These are phyloP conservation scores for Pyrenophora seminiperda DNA, from an alignment of 2,329 filamentous ascomycete species.

Conservation along the genomic window DNA sequence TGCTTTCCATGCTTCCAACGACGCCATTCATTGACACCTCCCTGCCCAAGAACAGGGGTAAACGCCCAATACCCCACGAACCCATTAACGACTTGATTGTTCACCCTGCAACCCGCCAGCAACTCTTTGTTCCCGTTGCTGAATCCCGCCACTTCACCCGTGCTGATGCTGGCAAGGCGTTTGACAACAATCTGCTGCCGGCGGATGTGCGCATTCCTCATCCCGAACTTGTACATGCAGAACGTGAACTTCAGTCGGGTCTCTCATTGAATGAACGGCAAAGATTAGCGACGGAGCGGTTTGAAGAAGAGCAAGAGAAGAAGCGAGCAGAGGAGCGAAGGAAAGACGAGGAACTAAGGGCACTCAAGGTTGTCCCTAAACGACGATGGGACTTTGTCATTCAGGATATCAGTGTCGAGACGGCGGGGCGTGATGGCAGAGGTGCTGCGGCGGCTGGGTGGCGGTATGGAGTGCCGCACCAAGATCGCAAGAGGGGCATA, in stretches of 20 bases:
- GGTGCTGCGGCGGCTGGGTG: slow-evolving; percentile 60
- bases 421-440: slow-evolving; percentile 61
- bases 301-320: slow-evolving; percentile 40
- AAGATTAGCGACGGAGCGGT: slow-evolving; percentile 38
- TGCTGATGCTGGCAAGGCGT: slow-evolving; percentile 67
- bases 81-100: slow-evolving; percentile 68
- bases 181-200: slow-evolving; percentile 63
- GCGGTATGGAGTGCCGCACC: slow-evolving; percentile 65
- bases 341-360: slow-evolving; percentile 52
- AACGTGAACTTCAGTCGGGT: slow-evolving; percentile 46
- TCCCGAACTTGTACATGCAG: slow-evolving; percentile 60
- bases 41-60: slow-evolving; percentile 33
- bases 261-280: slow-evolving; percentile 43
- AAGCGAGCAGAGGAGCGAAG: slow-evolving; percentile 49
- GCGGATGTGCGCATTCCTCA: slow-evolving; percentile 69
- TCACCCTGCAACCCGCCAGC: slow-evolving; percentile 59
- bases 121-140: slow-evolving; percentile 67
- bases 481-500: slow-evolving; percentile 66
- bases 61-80: slow-evolving; percentile 58
- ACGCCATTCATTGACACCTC: slow-evolving; percentile 55
- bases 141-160: slow-evolving; percentile 70
- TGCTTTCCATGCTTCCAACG: slow-evolving; percentile 77
- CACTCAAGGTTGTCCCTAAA: slow-evolving; percentile 52
- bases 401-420: slow-evolving; percentile 62
- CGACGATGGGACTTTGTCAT: slow-evolving; percentile 66